Evolutionary conservation across 2,329 filamentous ascomycete genomes (phyloP).

Genomic region (Acrocalymma vagum): DNA sequence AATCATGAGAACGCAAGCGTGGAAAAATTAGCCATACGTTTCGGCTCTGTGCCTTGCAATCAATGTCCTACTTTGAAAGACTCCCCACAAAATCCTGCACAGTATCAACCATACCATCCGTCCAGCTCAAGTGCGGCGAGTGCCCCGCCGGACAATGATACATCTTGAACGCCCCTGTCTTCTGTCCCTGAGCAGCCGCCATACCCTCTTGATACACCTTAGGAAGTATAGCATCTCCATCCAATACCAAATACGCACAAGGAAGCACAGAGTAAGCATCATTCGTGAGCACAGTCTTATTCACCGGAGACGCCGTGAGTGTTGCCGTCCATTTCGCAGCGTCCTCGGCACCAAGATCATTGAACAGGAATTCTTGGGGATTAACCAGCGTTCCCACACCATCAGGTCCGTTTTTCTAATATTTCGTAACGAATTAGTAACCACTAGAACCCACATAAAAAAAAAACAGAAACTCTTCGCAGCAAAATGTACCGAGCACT

Average conservation of each 20-base stretch:
- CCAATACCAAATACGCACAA: conserved; percentile 12
- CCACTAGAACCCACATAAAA: too few relatives aligned
- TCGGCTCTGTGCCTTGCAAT: too few relatives aligned
- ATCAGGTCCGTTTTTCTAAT: conserved; percentile 5
- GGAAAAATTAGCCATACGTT: too few relatives aligned
- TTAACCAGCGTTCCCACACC: conserved; percentile 13
- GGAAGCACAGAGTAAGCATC: conserved; percentile 12
- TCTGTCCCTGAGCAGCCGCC: conserved; percentile 9
- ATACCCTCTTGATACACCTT: conserved; percentile 11
- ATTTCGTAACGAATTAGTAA: too few relatives aligned
- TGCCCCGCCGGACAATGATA: conserved; percentile 5
- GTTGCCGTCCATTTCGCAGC: conserved; percentile 9
- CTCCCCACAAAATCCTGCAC: conserved; percentile 1
- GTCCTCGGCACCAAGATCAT: conserved; percentile 9
- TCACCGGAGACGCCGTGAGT: conserved; percentile 11
- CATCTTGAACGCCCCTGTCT: conserved; percentile 13
- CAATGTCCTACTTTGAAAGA: too few relatives aligned
- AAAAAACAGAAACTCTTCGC: too few relatives aligned
- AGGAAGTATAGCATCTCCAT: conserved; percentile 10
- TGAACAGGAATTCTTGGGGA: conserved; percentile 16
- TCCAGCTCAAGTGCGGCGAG: conserved; percentile 1
- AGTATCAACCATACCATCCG: not conserved
- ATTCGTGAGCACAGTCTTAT: conserved; percentile 11
- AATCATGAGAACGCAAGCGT: too few relatives aligned
- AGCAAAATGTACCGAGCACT: not conserved